phyloP scores from a whole-genome alignment of 805 yeast genomes.

The Kazachstania viticola region DNA sequence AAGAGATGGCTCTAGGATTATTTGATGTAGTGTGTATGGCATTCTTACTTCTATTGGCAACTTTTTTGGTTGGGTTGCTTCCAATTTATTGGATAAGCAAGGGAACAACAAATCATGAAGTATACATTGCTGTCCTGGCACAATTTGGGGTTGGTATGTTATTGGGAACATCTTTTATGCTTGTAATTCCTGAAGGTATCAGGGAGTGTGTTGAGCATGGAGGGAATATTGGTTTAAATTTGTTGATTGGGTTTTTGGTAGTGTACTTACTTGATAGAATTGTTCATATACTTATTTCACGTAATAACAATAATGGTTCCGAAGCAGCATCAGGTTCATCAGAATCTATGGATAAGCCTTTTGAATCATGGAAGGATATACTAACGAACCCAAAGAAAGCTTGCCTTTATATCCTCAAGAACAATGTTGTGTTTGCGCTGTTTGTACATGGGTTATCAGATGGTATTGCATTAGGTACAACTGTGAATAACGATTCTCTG shows the following conservation, averaged over 20 bases:
- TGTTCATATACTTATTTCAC: conserved; percentile 9
- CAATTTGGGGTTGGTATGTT: conserved; percentile 45
- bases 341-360: background rate
- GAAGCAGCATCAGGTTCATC: background rate
- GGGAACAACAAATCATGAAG: conserved; percentile 1
- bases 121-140: conserved; percentile 29
- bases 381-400: conserved; percentile 14
- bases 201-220: conserved; percentile 27
- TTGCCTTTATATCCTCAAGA: conserved; percentile 25
- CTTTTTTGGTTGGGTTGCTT: conserved; percentile 16
- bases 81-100: conserved; percentile 1
- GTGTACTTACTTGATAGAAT: conserved; percentile 37
- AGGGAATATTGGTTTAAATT: conserved; percentile 34
- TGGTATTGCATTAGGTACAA: conserved; percentile 52
- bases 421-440: conserved; percentile 46
- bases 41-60: conserved; percentile 12
- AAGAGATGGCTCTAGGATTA: conserved; percentile 5
- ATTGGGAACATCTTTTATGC: conserved; percentile 40
- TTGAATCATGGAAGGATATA: conserved; percentile 12
- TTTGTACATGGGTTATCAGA: conserved; percentile 51
- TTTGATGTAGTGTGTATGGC: conserved; percentile 6
- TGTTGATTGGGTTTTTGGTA: conserved; percentile 38
- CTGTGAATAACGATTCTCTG: conserved; percentile 31
- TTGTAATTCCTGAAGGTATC: conserved; percentile 51
- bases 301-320: background rate